Base-by-base conservation (phyloP, 2,329 filamentous ascomycete genomes). In the Botryotinia globosa region DNA sequence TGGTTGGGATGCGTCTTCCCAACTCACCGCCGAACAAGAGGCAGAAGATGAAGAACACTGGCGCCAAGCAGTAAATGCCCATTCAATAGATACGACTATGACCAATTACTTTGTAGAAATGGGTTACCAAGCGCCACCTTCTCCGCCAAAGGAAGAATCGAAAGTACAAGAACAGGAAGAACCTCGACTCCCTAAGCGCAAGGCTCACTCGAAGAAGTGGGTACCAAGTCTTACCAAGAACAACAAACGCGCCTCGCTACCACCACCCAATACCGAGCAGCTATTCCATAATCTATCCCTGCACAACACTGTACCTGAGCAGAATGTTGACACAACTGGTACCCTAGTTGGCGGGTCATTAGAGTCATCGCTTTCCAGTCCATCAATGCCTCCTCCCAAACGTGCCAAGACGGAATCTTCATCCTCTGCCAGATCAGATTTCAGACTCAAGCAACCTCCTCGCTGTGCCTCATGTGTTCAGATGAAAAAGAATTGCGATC, bases 31-130 rank as follows among this genome's bases (percentile, higher is more conserved):
- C 7, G 37, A 68, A 32, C 18, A 68, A 7, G 65, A 68, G 22
- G 20, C 39, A 32, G 65, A 68, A 7, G 65, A 68, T 68, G 65
- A 68, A 18, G 37, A 58, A 14, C 65, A 56, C n/a, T 68, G 65
- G 65, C n/a, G 2, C 4, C 37, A 44, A 32, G 22, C 10, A 42
- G 10, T 68, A 10, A 32, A 22, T 12, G 18, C n/a, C 5, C 25
- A 44, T 2, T 10, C 34, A 22, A 56, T 56, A 22, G 25, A 37
- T 2, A 42, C 20, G 10, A 56, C n/a, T 4, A 68, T 58, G 18
- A 32, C 65, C 10, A 12, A 32, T 2, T 68, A 68, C 3, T 68
- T 56, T 25, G 8, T 68, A 32, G 65, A 68, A 16, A 68, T 68
- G 65, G 65, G 65, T 1, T 68, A 68, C 4, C 65, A 68, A 39